Evolutionary conservation across 192 early-diverging fungal species (phyloP).

Genomic region (Coemansia sp.): DNA sequence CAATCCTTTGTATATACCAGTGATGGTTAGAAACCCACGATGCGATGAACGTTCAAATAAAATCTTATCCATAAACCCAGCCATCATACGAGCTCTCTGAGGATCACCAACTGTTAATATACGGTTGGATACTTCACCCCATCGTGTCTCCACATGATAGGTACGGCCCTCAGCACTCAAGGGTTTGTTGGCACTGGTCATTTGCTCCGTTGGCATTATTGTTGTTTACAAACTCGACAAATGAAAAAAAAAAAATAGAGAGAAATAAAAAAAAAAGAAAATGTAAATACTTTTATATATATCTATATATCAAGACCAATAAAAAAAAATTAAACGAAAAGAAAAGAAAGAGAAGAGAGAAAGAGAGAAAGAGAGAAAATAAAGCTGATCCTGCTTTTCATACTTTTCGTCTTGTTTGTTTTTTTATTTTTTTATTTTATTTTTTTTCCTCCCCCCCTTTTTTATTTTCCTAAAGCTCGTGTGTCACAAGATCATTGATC

Average conservation of each 20-base stretch:
- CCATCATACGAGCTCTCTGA: conserved; percentile 65
- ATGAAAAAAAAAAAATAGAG: not conserved
- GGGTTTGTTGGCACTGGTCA: conserved; percentile 79
- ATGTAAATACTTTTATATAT: not conserved
- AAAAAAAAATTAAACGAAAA: not conserved
- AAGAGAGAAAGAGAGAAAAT: conserved; percentile 2
- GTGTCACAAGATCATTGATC: too few species aligned
- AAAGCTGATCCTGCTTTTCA: too few species aligned
- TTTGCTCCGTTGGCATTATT: conserved; percentile 30
- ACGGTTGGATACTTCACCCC: conserved; percentile 83
- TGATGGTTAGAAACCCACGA: conserved; percentile 84
- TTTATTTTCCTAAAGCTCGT: not conserved
- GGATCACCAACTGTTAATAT: conserved; percentile 88
- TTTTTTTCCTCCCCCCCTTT: not conserved
- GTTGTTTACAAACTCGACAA: not conserved
- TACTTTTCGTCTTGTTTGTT: too few species aligned
- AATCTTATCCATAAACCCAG: conserved; percentile 61
- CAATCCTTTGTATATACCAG: conserved; percentile 71
- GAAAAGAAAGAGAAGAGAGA: too few species aligned
- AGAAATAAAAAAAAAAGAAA: not conserved
- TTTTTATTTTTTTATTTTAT: not conserved
- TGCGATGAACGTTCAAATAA: conserved; percentile 62
- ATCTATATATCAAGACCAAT: not conserved
- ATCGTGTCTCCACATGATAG: conserved; percentile 78
- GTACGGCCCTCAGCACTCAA: conserved; percentile 70